Conservation (phyloP, 169 alveolate species). For the Eimeria necatrix region DNA sequence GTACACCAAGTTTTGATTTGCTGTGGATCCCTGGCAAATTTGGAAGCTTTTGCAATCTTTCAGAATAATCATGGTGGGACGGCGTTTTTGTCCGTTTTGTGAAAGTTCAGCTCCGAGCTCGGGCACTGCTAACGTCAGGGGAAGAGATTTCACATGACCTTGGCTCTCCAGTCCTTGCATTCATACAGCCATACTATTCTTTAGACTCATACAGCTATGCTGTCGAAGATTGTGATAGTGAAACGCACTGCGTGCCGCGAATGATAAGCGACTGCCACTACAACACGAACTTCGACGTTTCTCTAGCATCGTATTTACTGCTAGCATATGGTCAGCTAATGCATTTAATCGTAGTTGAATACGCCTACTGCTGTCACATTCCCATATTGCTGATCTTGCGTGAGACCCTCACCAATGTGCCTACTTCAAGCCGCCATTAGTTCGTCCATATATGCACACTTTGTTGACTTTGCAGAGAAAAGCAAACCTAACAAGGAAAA, state of each 20-base stretch:
- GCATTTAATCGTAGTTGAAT: no score
- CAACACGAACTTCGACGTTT: neutral
- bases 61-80: neutral
- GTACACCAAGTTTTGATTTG: neutral
- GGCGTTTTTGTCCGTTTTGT: neutral
- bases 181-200: slow-evolving; percentile 29
- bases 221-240: neutral
- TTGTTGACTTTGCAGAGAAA: slow-evolving; percentile 11
- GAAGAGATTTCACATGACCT: neutral
- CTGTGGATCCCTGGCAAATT: neutral
- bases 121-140: neutral
- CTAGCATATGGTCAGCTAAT: slow-evolving; percentile 20
- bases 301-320: slow-evolving; percentile 15
- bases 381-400: no score
- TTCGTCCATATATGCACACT: no score
- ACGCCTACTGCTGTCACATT: no score
- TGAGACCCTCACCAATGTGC: no score
- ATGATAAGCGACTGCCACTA: neutral
- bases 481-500: neutral
- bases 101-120: slow-evolving; percentile 4
- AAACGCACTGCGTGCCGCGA: neutral
- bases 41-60: neutral
- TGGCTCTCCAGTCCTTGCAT: slow-evolving; percentile 40
- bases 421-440: no score
- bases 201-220: slow-evolving; percentile 21